A percentile compares a stretch with the other conserved stretches of the same genome.
phyloP scores from a whole-genome alignment of 352 stramenopile genomes.

The Sclerospora graminicola region DNA sequence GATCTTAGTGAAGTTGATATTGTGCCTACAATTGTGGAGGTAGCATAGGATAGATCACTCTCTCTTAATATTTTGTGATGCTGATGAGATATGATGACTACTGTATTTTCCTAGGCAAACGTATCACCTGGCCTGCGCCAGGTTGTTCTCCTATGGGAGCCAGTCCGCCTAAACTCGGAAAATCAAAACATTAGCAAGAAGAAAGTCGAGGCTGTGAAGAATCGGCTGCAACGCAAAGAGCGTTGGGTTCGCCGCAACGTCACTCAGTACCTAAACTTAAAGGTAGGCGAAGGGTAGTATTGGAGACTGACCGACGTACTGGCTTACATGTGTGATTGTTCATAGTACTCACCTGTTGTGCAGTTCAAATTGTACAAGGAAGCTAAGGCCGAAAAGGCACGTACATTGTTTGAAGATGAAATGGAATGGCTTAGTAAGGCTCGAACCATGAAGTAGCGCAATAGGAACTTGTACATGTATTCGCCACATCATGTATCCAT shows the following conservation, averaged over 20 bases:
- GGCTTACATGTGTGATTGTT: background rate
- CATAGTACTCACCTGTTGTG: slow-evolving; percentile 61
- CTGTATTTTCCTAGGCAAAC: slow-evolving; percentile 28
- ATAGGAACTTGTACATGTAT: slow-evolving; percentile 19
- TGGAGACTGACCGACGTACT: background rate
- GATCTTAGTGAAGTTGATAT: slow-evolving; percentile 49
- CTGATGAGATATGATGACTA: background rate
- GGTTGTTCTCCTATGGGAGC: slow-evolving; percentile 67
- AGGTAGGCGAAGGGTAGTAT: slow-evolving; percentile 26
- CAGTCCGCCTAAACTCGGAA: slow-evolving; percentile 48
- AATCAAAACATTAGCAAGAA: slow-evolving; percentile 71
- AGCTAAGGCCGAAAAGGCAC: slow-evolving; percentile 48
- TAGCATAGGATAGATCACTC: slow-evolving; percentile 6
- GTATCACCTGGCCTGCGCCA: slow-evolving; percentile 56
- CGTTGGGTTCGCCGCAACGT: slow-evolving; percentile 60
- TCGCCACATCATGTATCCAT: slow-evolving; percentile 8
- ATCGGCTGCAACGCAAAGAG: slow-evolving; percentile 49
- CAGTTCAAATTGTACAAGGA: slow-evolving; percentile 71
- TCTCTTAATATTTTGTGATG: background rate
- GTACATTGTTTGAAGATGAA: slow-evolving; percentile 55
- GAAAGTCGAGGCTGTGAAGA: slow-evolving; percentile 54
- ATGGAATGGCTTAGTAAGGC: slow-evolving; percentile 65
- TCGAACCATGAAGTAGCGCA: slow-evolving; percentile 4
- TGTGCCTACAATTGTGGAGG: slow-evolving; percentile 60
- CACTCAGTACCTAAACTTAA: slow-evolving; percentile 68